Conservation (phyloP, 176 grass and related monocot genomes). For the Tillandsia fasciculata region DNA sequence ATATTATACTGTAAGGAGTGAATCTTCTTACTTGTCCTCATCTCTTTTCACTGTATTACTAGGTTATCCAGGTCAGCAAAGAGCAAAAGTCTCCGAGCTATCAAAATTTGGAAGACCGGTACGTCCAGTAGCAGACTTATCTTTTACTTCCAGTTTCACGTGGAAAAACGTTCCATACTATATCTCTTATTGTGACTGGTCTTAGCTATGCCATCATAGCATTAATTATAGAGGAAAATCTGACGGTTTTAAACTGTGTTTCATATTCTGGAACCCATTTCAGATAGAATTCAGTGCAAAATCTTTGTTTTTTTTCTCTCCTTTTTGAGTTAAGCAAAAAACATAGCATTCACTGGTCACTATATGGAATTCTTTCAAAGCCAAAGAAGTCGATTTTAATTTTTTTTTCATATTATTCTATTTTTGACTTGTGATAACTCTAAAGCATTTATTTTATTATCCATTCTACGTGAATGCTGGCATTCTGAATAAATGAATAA, state of each 20-base stretch:
- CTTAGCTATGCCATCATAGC: not conserved
- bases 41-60: constrained; percentile 1
- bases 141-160: not conserved
- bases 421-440: not conserved
- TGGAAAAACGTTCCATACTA: not conserved
- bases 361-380: no score
- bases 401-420: no score
- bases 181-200: not conserved
- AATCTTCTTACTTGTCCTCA: not conserved
- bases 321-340: no score
- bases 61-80: constrained; percentile 22
- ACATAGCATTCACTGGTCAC: no score
- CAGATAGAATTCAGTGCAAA: no score
- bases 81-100: constrained; percentile 14
- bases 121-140: not conserved
- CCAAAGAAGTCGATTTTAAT: no score
- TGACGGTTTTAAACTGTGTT: no score
- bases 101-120: constrained; percentile 25
- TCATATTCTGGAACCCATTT: no score
- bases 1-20: not conserved
- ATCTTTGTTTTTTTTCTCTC: no score
- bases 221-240: not conserved
- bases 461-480: not conserved
- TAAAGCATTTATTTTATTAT: not conserved
- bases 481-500: no score